Evolutionary conservation across 2,329 filamentous ascomycete species (phyloP).

Genomic region (Zymoseptoria brevis): DNA sequence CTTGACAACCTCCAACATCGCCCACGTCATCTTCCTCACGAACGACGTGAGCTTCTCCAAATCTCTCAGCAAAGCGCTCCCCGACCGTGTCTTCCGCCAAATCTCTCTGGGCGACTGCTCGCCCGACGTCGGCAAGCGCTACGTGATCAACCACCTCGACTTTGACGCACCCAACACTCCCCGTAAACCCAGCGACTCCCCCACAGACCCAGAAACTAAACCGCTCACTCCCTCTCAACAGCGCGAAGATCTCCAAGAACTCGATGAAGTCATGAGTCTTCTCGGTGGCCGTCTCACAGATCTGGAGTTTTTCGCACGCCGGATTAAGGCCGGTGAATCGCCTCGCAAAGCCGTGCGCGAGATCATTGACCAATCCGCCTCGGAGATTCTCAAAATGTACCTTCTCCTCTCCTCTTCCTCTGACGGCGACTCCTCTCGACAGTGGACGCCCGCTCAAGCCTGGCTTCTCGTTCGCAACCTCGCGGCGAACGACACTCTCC

Average conservation of each 20-base stretch:
- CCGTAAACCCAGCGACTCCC: constrained; percentile 25
- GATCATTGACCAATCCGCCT: constrained; percentile 80
- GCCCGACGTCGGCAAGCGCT: constrained; percentile 74
- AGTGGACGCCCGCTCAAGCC: constrained; percentile 78
- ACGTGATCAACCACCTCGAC: constrained; percentile 75
- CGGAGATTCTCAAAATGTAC: constrained; percentile 90
- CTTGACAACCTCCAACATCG: constrained; percentile 77
- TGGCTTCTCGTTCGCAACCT: constrained; percentile 82
- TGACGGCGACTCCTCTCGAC: constrained; percentile 44
- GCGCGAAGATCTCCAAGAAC: constrained; percentile 54
- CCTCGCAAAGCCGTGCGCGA: constrained; percentile 74
- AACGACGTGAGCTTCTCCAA: constrained; percentile 85
- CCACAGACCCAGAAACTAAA: constrained; percentile 32
- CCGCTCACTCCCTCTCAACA: constrained; percentile 41
- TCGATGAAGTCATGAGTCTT: constrained; percentile 72
- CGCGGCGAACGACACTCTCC: constrained; percentile 57
- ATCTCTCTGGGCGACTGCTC: constrained; percentile 80
- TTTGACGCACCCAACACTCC: constrained; percentile 31
- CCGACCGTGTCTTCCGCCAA: constrained; percentile 82
- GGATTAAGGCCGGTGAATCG: constrained; percentile 78
- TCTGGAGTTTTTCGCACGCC: constrained; percentile 83
- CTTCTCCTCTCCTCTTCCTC: constrained; percentile 47
- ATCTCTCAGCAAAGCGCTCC: constrained; percentile 74
- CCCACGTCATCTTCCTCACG: constrained; percentile 90
- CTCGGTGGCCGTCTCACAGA: constrained; percentile 92